A percentile compares a stretch with the other conserved stretches of the same genome.
These are phyloP conservation scores for Hymenoscyphus albidus DNA, from an alignment of 2,329 filamentous ascomycete species.

Conservation along the genomic window DNA sequence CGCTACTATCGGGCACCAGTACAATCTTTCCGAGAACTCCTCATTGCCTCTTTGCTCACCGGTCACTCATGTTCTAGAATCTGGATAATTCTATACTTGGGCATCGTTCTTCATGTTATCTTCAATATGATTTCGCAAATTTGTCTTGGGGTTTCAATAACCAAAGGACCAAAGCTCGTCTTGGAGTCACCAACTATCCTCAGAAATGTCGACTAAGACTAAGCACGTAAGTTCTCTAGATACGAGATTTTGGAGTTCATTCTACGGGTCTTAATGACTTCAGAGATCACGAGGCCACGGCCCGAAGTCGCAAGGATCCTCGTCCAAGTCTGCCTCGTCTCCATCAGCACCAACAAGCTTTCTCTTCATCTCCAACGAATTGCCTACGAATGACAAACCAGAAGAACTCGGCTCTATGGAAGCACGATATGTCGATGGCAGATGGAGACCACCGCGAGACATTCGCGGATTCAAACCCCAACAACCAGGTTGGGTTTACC, in stretches of 20 bases:
- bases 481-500: slow-evolving; percentile 22
- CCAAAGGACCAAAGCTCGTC: not conserved
- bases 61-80: not conserved
- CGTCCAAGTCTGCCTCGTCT: slow-evolving; percentile 8
- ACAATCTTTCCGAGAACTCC: not conserved
- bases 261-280: not conserved
- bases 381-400: slow-evolving; percentile 36
- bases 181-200: not conserved
- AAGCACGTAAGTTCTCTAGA: not conserved
- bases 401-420: slow-evolving; percentile 14
- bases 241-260: not conserved
- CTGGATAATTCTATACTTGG: not conserved
- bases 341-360: slow-evolving; percentile 30
- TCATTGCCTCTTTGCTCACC: not conserved
- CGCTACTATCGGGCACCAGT: slow-evolving; percentile 9
- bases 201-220: not conserved
- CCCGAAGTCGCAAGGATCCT: slow-evolving; percentile 8
- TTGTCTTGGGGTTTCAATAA: not conserved
- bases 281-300: slow-evolving; percentile 2
- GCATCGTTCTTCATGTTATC: not conserved
- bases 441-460: slow-evolving; percentile 26
- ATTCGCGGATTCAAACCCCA: slow-evolving; percentile 20
- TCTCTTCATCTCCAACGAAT: slow-evolving; percentile 39
- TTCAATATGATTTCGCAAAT: not conserved
- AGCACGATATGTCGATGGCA: slow-evolving; percentile 16